These are phyloP conservation scores for Luzula sylvatica DNA, from an alignment of 176 grass and related monocot genomes.

Conservation along the genomic window DNA sequence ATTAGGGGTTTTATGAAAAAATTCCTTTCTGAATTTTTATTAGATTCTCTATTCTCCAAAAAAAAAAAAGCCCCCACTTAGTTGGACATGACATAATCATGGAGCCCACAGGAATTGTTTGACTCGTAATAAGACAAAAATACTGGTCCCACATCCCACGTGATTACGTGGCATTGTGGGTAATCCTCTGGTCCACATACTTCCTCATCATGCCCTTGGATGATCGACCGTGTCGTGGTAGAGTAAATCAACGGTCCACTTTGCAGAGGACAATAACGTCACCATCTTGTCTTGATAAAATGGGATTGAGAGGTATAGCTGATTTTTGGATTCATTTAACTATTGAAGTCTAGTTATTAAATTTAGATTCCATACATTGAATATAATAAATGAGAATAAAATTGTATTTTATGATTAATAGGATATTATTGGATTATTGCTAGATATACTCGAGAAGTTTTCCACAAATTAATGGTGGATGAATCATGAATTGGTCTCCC, in stretches of 20 bases:
- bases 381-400: not conserved
- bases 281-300: slow-evolving; percentile 3
- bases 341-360: slow-evolving; percentile 12
- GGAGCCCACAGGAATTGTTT: slow-evolving; percentile 4
- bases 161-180: slow-evolving; percentile 20
- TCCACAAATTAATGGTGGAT: not conserved
- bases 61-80: no score
- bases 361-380: not conserved
- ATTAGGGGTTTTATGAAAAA: no score
- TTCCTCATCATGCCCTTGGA: no score
- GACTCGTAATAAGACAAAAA: not conserved
- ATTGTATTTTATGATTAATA: not conserved
- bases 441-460: not conserved
- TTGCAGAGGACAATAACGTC: slow-evolving; percentile 2
- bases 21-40: no score
- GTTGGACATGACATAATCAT: not conserved
- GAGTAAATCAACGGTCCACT: no score
- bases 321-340: not conserved
- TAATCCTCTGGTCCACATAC: not conserved
- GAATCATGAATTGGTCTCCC: not conserved
- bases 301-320: slow-evolving; percentile 1
- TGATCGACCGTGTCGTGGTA: no score
- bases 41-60: no score
- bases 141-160: slow-evolving; percentile 19
- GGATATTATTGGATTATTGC: not conserved